Conservation (phyloP, 2,329 filamentous ascomycete species). For the Mariannaea elegans region DNA sequence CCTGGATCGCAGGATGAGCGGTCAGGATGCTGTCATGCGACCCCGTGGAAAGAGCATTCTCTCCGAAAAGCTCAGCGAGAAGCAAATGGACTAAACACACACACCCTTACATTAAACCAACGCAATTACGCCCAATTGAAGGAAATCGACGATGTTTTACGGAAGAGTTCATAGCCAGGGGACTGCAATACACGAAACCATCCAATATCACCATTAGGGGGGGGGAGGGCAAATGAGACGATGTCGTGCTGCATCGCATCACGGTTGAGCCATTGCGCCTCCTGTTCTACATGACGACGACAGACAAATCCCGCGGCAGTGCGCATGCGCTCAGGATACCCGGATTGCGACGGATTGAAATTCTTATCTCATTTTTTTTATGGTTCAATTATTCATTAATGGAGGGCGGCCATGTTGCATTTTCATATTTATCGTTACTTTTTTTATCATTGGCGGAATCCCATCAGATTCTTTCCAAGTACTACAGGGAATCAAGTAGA, state of each 20-base stretch:
- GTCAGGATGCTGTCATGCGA: conserved; percentile 89
- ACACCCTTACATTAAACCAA: not conserved
- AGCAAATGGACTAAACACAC: conserved; percentile 39
- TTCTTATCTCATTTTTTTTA: not conserved
- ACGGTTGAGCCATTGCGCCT: not conserved
- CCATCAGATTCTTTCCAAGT: not conserved
- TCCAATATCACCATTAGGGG: not conserved
- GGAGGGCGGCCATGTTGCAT: conserved; percentile 18
- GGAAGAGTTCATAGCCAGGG: not conserved
- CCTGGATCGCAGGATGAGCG: conserved; percentile 83
- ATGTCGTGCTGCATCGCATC: not conserved
- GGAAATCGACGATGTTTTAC: not conserved
- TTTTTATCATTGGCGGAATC: not conserved
- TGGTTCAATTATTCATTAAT: conserved; percentile 14
- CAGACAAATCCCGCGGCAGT: conserved; percentile 11
- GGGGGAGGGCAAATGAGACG: not conserved
- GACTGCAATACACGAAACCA: not conserved
- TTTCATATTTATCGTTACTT: conserved; percentile 5
- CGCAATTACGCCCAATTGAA: not conserved
- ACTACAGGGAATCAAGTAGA: not conserved
- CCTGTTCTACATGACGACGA: conserved; percentile 6
- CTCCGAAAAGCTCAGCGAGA: conserved; percentile 48
- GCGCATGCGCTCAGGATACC: conserved; percentile 22
- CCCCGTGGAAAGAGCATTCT: conserved; percentile 53
- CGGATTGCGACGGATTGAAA: conserved; percentile 16